Percentiles rank a stretch among this genome's conserved stretches.
Conservation (phyloP, 192 early-diverging fungal genomes). For the Podila epicladia region DNA sequence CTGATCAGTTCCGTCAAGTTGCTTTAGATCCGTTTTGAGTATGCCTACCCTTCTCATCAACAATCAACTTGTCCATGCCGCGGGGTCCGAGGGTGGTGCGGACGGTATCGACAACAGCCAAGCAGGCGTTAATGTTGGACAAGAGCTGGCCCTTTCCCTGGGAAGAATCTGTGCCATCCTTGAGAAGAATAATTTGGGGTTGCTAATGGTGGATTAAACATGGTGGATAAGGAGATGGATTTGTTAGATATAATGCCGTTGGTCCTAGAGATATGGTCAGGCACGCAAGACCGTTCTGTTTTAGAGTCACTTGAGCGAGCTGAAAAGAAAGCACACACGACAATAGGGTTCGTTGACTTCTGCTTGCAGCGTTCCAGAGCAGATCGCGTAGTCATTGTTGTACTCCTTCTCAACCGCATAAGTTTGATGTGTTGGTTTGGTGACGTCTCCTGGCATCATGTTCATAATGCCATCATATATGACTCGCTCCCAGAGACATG, state of each 20-base stretch:
- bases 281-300: no score
- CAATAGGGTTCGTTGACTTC: no score
- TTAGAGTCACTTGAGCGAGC: no score
- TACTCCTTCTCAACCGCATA: not conserved
- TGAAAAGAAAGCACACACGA: no score
- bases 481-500: no score
- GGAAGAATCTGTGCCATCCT: conserved; percentile 98
- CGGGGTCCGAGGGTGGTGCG: conserved; percentile 96
- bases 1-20: no score
- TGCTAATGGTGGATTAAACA: conserved; percentile 62
- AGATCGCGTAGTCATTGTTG: not conserved
- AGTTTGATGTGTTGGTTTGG: not conserved
- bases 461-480: not conserved
- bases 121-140: conserved; percentile 97
- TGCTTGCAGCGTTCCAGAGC: not conserved
- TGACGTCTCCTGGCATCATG: not conserved
- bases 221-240: not conserved
- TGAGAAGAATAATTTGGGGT: conserved; percentile 99
- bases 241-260: no score
- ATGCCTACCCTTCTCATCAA: conserved; percentile 85
- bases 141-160: conserved; percentile 98
- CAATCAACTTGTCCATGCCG: conserved; percentile 99
- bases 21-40: no score
- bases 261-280: no score
- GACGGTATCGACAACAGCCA: conserved; percentile 95